A percentile compares a stretch with the other conserved stretches of the same genome.
These are phyloP conservation scores for Parastagonospora avenae DNA, from an alignment of 2,329 filamentous ascomycete genomes.

Conservation along the genomic window DNA sequence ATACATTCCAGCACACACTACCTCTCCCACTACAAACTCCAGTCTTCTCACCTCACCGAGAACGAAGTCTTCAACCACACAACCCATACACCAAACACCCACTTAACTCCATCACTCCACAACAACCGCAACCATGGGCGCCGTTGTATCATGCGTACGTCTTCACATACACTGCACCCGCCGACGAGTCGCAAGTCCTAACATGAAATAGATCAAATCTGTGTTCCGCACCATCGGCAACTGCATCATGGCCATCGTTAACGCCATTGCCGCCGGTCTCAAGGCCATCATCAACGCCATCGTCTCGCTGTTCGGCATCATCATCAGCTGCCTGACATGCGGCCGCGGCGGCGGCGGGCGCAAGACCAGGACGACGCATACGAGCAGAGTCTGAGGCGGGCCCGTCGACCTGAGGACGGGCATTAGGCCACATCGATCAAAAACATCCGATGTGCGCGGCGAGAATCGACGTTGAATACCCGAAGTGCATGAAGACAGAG, in stretches of 20 bases:
- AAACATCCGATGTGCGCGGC: too few species aligned
- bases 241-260: constrained; percentile 54
- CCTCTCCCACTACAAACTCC: not conserved
- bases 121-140: constrained; percentile 68
- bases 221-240: constrained; percentile 55
- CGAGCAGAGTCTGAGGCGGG: constrained; percentile 45
- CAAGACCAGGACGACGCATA: constrained; percentile 42
- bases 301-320: constrained; percentile 55
- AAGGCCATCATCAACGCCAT: constrained; percentile 57
- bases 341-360: constrained; percentile 50
- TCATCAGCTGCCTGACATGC: constrained; percentile 57
- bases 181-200: constrained; percentile 12
- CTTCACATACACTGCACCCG: not conserved
- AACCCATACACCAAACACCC: constrained; percentile 3
- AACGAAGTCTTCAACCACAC: not conserved
- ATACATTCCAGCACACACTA: constrained; percentile 3
- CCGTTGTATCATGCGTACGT: constrained; percentile 82
- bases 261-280: constrained; percentile 52
- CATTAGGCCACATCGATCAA: too few species aligned
- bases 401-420: constrained; percentile 10
- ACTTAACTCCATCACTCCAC: constrained; percentile 4
- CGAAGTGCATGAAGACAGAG: too few species aligned
- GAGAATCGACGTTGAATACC: too few species aligned
- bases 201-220: constrained; percentile 44
- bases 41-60: not conserved